phyloP scores from a whole-genome alignment of 2,329 filamentous ascomycete genomes.

The Neurospora sp. region DNA sequence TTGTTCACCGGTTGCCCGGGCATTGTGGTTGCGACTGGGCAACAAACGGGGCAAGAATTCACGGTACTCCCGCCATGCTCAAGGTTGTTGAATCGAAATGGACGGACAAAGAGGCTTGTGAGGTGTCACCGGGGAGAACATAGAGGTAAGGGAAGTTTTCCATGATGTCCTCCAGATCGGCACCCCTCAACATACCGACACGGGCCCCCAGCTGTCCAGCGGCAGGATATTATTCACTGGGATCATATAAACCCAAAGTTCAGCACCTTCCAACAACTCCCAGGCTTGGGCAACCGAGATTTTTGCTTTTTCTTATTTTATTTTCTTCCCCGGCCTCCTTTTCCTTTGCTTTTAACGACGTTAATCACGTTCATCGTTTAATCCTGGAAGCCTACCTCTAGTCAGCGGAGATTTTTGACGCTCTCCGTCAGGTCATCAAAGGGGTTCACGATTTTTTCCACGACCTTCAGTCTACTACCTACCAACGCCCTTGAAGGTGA shows the following conservation, averaged over 20 bases:
- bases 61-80: no score
- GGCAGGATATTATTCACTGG: background rate
- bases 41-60: no score
- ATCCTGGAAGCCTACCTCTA: background rate
- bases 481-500: background rate
- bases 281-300: background rate
- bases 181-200: background rate
- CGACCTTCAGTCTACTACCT: no score
- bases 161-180: no score
- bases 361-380: background rate
- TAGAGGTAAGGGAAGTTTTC: no score
- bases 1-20: no score
- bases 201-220: background rate
- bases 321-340: fast-evolving
- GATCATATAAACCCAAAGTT: background rate
- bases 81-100: no score
- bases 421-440: background rate
- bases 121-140: no score
- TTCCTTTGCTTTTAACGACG: background rate
- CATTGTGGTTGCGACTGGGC: no score
- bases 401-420: no score
- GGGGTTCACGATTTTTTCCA: background rate
- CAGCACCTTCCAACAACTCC: background rate
- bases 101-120: no score
- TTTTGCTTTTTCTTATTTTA: background rate